These are phyloP conservation scores for Apiospora sp. DNA, from an alignment of 2,329 filamentous ascomycete genomes.

Conservation along the genomic window DNA sequence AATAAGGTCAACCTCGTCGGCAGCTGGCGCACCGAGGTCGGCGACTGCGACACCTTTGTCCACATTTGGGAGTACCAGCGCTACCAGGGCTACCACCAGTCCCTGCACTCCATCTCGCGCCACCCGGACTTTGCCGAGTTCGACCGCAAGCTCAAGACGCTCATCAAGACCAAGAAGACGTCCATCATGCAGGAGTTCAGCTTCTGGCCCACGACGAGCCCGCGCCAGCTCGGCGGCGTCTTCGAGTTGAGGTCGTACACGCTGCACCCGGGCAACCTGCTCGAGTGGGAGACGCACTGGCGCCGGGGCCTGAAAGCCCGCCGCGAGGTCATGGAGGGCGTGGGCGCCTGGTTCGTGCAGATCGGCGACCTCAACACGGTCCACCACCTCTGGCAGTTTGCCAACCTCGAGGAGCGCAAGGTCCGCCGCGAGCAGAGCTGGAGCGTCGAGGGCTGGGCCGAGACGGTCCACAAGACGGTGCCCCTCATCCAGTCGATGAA, in stretches of 20 bases:
- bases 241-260: slow-evolving; percentile 98
- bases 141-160: slow-evolving; percentile 81
- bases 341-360: slow-evolving; percentile 98
- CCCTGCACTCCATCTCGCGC: slow-evolving; percentile 81
- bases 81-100: slow-evolving; percentile 94
- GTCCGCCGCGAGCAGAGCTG: slow-evolving; percentile 92
- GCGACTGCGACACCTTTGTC: slow-evolving; percentile 97
- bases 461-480: slow-evolving; percentile 98
- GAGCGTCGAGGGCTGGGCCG: slow-evolving; percentile 93
- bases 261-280: slow-evolving; percentile 90
- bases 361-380: slow-evolving; percentile 98
- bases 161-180: slow-evolving; percentile 84
- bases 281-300: slow-evolving; percentile 99
- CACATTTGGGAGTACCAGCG: slow-evolving; percentile 99
- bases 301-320: slow-evolving; percentile 88
- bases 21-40: slow-evolving; percentile 97
- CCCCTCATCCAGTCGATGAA: slow-evolving; percentile 97
- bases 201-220: slow-evolving; percentile 96
- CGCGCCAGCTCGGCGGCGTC: slow-evolving; percentile 86
- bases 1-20: slow-evolving; percentile 97
- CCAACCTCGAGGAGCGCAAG: slow-evolving; percentile 93
- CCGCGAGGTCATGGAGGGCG: slow-evolving; percentile 97
- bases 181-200: slow-evolving; percentile 99
- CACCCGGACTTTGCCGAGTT: slow-evolving; percentile 87
- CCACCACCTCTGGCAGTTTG: slow-evolving; percentile 98